Evolutionary conservation across 2,329 filamentous ascomycete species (phyloP).

Genomic region (Simplicillium aogashimaense): DNA sequence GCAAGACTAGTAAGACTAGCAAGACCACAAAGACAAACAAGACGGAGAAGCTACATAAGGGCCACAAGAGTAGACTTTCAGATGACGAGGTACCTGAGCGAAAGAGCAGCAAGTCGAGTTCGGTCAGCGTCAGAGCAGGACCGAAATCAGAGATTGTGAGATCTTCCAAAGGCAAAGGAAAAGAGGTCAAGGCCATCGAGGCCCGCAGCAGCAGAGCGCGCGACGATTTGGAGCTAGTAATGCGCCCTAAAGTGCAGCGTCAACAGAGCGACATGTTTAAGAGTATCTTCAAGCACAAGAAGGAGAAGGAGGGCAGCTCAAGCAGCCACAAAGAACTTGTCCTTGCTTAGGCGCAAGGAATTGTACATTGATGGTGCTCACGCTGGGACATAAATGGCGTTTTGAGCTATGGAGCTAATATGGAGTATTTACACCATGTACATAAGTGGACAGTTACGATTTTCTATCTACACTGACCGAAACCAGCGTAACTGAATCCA

Average conservation of each 20-base stretch:
- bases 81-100: conserved; percentile 9
- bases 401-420: too few relatives aligned
- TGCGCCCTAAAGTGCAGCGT: conserved; percentile 37
- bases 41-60: conserved; percentile 15
- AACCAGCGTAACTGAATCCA: too few relatives aligned
- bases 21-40: conserved; percentile 18
- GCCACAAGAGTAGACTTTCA: conserved; percentile 14
- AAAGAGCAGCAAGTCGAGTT: conserved; percentile 11
- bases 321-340: conserved; percentile 19
- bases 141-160: conserved; percentile 16
- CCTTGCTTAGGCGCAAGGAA: conserved; percentile 12
- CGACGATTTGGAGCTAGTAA: conserved; percentile 27
- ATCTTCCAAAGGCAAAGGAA: conserved; percentile 21
- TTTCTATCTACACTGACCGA: too few relatives aligned
- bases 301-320: conserved; percentile 28
- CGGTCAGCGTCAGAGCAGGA: conserved; percentile 20
- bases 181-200: conserved; percentile 24
- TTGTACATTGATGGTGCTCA: too few relatives aligned
- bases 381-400: too few relatives aligned
- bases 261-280: conserved; percentile 45
- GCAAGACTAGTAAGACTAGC: conserved; percentile 17
- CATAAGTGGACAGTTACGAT: too few relatives aligned
- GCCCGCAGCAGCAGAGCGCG: conserved; percentile 21
- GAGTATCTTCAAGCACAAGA: conserved; percentile 47
- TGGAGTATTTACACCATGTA: too few relatives aligned